Evolutionary conservation across 352 stramenopile genomes (phyloP), one percentile per base, ranked within the genome.

Genomic region (Pythium dissotocum): DNA sequence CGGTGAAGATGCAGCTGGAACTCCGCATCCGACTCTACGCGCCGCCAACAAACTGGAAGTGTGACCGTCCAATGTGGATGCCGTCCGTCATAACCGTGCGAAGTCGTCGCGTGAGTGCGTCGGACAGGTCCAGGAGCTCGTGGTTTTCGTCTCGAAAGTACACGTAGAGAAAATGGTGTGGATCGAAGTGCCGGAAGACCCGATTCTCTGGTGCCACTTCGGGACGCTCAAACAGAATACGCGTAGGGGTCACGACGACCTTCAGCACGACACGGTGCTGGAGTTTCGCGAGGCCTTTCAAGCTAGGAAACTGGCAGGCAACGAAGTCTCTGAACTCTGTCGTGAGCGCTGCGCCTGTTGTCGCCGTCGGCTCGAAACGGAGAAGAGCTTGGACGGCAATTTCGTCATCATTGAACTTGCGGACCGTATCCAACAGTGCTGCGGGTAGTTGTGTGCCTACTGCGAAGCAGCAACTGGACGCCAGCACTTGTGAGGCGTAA

Each of bases 101-200:
- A 48, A 92, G 75, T 21, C 76, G 65, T 21, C 38, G 26, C 12
- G 58, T 52, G 2, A 72, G 40, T 21, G 16, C 21, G 13, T 44
- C 40, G 0, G 70, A 75, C 63, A 87, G 90, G 13, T 94, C 82
- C 36, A 92, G 68, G 12, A 82, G 77, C 55, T 92, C 82, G 61
- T 82, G 85, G 42, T 89, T 90, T 64, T 94, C 86, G 63, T 94
- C 86, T 9, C 86, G 84, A 38, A 94, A 94, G 61, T 94, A 90
- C 35, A 92, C 82, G 46, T 91, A 90, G 72, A 94, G 82, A 51
- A 94, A 94, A n/a, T 94, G 83, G 13, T 85, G 65, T 0, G 86
- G 72, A 2, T 78, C 81, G 67, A 86, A 92, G 32, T 87, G 72
- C 0, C 86, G 83, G 54, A 90, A 92, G 5, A 94, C 80, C 0